phyloP scores from a whole-genome alignment of 2,329 filamentous ascomycete genomes.

The Fusarium sp. region DNA sequence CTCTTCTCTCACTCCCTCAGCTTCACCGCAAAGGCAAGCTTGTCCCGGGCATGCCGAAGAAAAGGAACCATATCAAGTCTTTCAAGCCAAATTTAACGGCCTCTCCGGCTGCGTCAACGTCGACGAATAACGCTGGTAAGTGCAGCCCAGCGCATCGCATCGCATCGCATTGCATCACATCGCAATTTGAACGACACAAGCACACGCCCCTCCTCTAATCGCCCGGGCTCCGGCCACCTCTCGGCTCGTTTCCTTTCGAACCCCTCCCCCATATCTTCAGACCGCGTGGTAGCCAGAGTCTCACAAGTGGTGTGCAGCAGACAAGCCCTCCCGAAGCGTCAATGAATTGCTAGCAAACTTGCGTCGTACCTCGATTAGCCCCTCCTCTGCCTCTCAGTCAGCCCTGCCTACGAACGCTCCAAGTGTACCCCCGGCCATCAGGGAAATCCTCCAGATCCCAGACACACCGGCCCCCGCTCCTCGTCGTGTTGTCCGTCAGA shows the following conservation, averaged over 20 bases:
- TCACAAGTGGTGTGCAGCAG: constrained; percentile 50
- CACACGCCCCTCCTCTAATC: constrained; percentile 37
- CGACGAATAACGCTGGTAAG: constrained; percentile 48
- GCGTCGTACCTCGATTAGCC: constrained; percentile 60
- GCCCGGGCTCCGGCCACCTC: constrained; percentile 37
- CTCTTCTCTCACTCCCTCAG: constrained; percentile 25
- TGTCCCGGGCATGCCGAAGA: constrained; percentile 70
- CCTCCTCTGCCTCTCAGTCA: constrained; percentile 46
- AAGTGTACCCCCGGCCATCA: constrained; percentile 71
- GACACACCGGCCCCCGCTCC: constrained; percentile 67
- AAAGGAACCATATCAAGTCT: constrained; percentile 67
- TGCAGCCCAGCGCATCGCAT: constrained; percentile 11
- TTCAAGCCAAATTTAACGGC: constrained; percentile 71
- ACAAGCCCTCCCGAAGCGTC: constrained; percentile 59
- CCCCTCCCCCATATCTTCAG: constrained; percentile 34
- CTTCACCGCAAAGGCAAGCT: constrained; percentile 33
- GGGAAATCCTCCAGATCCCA: constrained; percentile 70
- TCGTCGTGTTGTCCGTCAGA: constrained; percentile 58
- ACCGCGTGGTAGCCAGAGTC: constrained; percentile 50
- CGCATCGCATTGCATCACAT: neutral
- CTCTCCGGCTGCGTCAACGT: constrained; percentile 54
- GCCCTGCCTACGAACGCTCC: constrained; percentile 56
- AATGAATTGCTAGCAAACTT: constrained; percentile 72
- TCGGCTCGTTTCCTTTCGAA: constrained; percentile 46
- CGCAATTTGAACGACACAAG: constrained; percentile 16